A percentile compares a stretch with the other conserved stretches of the same genome.
Evolutionary conservation across 2,329 filamentous ascomycete genomes (phyloP).

Genomic region (Cryphonectria radicalis): DNA sequence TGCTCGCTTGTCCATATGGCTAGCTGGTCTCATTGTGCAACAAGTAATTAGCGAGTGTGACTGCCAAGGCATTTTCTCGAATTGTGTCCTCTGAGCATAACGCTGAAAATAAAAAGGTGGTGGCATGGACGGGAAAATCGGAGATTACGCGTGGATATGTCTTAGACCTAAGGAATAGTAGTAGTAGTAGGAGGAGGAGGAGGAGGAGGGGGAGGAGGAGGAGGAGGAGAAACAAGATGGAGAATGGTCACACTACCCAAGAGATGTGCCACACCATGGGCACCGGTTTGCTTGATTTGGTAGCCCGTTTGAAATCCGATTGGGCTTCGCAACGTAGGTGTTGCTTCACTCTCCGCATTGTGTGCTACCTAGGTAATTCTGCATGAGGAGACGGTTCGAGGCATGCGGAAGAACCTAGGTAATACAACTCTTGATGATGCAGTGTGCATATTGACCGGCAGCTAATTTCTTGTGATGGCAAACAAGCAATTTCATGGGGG

Average conservation of each 20-base stretch:
- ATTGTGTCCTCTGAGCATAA: not conserved
- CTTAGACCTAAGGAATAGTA: not conserved
- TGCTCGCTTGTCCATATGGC: no score
- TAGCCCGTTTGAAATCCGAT: not conserved
- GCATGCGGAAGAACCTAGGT: not conserved
- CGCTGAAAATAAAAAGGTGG: not conserved
- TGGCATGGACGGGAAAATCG: not conserved
- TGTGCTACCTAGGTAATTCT: not conserved
- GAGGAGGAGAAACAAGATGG: not conserved
- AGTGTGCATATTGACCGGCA: not conserved
- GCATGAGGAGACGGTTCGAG: not conserved
- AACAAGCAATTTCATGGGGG: not conserved
- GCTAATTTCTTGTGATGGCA: not conserved
- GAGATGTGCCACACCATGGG: not conserved
- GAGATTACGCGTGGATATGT: not conserved
- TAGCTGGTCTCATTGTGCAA: no score
- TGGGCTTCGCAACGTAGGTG: not conserved
- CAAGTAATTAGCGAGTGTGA: not conserved
- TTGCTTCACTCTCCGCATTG: slow-evolving; percentile 2
- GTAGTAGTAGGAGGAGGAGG: not conserved
- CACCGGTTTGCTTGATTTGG: slow-evolving; percentile 12
- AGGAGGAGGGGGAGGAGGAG: not conserved
- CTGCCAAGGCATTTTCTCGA: not conserved
- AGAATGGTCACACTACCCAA: not conserved
- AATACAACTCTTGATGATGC: not conserved